phyloP scores from a whole-genome alignment of 2,329 filamentous ascomycete genomes.

The Aspergillus ochraceoroseus region DNA sequence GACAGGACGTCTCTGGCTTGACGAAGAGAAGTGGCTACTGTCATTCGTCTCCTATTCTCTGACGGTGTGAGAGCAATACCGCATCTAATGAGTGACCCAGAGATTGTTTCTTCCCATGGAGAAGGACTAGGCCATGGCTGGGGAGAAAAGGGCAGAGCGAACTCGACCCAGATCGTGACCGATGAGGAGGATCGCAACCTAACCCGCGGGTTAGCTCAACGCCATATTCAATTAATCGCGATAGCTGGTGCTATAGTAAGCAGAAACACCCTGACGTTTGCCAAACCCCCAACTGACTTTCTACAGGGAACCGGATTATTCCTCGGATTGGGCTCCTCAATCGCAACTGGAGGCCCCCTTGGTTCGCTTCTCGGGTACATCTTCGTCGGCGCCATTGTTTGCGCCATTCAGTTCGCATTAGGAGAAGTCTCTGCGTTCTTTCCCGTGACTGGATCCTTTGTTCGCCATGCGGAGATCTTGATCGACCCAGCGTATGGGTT shows the following conservation, averaged over 20 bases:
- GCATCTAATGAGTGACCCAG: no score
- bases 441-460: conserved; percentile 50
- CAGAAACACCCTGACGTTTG: neutral
- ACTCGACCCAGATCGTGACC: conserved; percentile 21
- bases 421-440: conserved; percentile 51
- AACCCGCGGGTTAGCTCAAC: conserved; percentile 42
- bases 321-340: conserved; percentile 49
- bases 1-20: no score
- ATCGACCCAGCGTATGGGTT: conserved; percentile 49
- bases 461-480: conserved; percentile 49
- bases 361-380: conserved; percentile 50
- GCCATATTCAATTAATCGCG: conserved; percentile 45
- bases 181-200: conserved; percentile 48
- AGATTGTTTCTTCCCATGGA: no score
- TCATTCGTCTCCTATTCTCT: no score
- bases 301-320: conserved; percentile 47
- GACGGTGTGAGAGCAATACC: no score
- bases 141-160: no score
- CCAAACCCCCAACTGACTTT: neutral
- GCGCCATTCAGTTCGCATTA: conserved; percentile 49
- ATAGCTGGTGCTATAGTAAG: conserved; percentile 44
- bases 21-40: no score
- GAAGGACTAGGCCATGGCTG: no score
- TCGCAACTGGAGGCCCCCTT: conserved; percentile 49
- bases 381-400: conserved; percentile 49